phyloP scores from a whole-genome alignment of 2,329 filamentous ascomycete species.

The Penicillium decumbens region DNA sequence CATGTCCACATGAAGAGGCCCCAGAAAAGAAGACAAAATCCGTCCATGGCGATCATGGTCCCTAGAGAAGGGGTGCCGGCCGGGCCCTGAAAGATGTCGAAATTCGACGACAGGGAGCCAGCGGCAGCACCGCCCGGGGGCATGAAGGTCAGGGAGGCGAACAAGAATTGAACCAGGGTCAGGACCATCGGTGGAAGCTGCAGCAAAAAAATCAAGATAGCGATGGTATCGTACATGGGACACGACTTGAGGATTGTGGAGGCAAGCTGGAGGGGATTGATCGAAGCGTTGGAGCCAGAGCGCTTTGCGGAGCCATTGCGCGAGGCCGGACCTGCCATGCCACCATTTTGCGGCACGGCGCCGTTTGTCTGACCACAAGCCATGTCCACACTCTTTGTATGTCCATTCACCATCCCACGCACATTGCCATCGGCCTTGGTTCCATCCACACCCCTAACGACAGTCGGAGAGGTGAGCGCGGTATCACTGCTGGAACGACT shows the following conservation, averaged over 20 bases:
- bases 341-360: constrained; percentile 29
- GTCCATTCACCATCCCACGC: constrained; percentile 34
- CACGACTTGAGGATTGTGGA: constrained; percentile 84
- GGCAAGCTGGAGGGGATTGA: constrained; percentile 69
- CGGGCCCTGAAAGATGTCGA: constrained; percentile 85
- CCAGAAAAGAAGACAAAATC: constrained; percentile 78
- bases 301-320: constrained; percentile 36
- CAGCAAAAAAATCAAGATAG: constrained; percentile 91
- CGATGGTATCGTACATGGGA: constrained; percentile 89
- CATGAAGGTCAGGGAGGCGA: constrained; percentile 88
- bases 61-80: constrained; percentile 80
- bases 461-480: constrained; percentile 25
- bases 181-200: constrained; percentile 84
- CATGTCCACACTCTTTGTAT: constrained; percentile 35
- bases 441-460: constrained; percentile 26
- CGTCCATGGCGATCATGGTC: constrained; percentile 78
- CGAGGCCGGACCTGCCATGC: constrained; percentile 26
- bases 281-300: constrained; percentile 45
- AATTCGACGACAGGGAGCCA: constrained; percentile 70
- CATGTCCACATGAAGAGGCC: constrained; percentile 75
- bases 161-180: constrained; percentile 84
- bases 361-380: constrained; percentile 33
- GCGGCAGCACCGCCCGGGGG: constrained; percentile 74
- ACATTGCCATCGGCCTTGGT: constrained; percentile 35
- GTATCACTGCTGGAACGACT: constrained; percentile 39